phyloP scores from a whole-genome alignment of 2,329 filamentous ascomycete genomes.

The Chaetothyriales sp. region DNA sequence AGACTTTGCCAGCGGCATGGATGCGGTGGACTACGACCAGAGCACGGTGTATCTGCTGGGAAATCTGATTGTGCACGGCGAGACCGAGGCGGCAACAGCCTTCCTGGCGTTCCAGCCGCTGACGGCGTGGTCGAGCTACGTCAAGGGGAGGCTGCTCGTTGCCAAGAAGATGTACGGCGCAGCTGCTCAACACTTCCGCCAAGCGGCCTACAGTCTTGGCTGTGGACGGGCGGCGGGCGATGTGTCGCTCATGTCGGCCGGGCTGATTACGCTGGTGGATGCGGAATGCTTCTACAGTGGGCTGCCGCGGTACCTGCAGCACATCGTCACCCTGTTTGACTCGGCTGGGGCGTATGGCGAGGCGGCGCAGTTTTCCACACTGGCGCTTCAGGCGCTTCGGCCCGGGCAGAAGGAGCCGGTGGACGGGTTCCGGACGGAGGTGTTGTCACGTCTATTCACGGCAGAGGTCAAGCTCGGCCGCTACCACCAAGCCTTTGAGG shows the following conservation, averaged over 20 bases:
- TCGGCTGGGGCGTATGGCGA: conserved; percentile 61
- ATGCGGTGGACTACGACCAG: conserved; percentile 41
- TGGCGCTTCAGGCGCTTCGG: conserved; percentile 53
- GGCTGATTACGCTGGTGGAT: conserved; percentile 63
- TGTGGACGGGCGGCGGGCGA: conserved; percentile 32
- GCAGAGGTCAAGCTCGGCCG: conserved; percentile 65
- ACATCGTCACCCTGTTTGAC: conserved; percentile 73
- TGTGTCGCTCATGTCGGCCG: conserved; percentile 36
- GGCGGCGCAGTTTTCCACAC: conserved; percentile 68
- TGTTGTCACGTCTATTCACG: conserved; percentile 72
- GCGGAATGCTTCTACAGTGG: conserved; percentile 56
- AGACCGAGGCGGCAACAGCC: conserved; percentile 50
- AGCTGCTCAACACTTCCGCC: conserved; percentile 65
- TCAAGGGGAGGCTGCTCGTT: conserved; percentile 68
- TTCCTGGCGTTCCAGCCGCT: conserved; percentile 53
- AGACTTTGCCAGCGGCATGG: conserved; percentile 34
- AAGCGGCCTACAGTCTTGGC: conserved; percentile 51
- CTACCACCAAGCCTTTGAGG: conserved; percentile 71
- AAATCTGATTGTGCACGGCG: conserved; percentile 54
- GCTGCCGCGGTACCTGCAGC: conserved; percentile 70
- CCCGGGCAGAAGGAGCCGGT: conserved; percentile 23
- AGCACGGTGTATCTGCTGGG: conserved; percentile 54
- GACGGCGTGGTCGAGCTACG: conserved; percentile 53
- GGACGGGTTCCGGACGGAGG: conserved; percentile 45
- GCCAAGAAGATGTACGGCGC: conserved; percentile 58